A percentile compares a stretch with the other conserved stretches of the same genome.
These are phyloP conservation scores for Salvia miltiorrhiza DNA, from an alignment of 257 asterid genomes.

Conservation along the genomic window DNA sequence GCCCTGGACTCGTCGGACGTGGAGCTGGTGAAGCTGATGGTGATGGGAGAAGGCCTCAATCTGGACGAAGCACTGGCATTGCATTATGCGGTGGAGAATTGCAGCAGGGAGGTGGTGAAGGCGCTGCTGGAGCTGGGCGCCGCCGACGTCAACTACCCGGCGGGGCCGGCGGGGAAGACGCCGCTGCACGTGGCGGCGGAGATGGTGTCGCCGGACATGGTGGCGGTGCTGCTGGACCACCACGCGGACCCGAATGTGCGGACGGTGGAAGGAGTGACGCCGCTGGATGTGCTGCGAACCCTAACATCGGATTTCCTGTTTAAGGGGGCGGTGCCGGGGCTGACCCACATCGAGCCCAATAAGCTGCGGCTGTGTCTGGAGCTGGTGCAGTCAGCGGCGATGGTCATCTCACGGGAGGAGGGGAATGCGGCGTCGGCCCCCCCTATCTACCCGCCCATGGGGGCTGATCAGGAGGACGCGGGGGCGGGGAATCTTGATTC, in stretches of 20 bases:
- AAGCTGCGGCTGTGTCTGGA: conserved; percentile 83
- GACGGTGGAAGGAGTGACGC: conserved; percentile 77
- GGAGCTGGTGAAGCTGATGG: conserved; percentile 96
- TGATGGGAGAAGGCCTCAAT: conserved; percentile 95
- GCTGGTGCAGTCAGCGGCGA: conserved; percentile 87
- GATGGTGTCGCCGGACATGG: conserved; percentile 99
- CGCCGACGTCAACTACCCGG: conserved; percentile 87
- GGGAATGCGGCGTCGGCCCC: conserved; percentile 43
- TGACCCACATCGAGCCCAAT: conserved; percentile 76
- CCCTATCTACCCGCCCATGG: conserved; percentile 58
- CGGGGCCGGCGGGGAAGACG: conserved; percentile 81
- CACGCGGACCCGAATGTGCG: conserved; percentile 92
- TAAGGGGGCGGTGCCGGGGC: conserved; percentile 88
- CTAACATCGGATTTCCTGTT: conserved; percentile 89
- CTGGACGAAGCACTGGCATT: conserved; percentile 79
- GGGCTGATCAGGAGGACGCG: conserved; percentile 32
- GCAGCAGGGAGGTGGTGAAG: conserved; percentile 86
- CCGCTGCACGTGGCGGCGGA: conserved; percentile 90
- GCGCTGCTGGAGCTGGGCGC: conserved; percentile 91
- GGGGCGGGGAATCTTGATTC: conserved; percentile 59
- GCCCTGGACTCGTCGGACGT: conserved; percentile 94
- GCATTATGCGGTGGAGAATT: conserved; percentile 82
- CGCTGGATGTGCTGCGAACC: conserved; percentile 80
- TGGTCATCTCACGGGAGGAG: conserved; percentile 90
- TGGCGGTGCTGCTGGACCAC: conserved; percentile 88